Conservation (phyloP, 495 filamentous ascomycete species). For the Jackrogersella minutella region DNA sequence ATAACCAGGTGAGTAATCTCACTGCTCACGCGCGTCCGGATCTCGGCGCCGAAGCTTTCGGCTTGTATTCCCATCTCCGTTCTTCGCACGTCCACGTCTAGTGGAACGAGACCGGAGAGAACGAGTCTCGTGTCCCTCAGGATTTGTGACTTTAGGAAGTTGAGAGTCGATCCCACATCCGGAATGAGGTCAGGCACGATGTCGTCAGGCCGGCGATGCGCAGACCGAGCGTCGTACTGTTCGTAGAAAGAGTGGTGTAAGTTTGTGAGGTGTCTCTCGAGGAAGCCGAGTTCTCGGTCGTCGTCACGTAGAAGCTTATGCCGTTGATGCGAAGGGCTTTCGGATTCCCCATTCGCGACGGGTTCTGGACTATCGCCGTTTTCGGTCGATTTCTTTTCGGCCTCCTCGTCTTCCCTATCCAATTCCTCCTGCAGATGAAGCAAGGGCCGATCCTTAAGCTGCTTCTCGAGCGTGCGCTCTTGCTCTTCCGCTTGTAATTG, state of each 20-base stretch:
- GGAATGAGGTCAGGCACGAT: slow-evolving; percentile 69
- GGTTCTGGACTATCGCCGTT: slow-evolving; percentile 46
- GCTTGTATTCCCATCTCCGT: slow-evolving; percentile 87
- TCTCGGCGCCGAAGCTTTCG: slow-evolving; percentile 79
- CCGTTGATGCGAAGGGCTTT: slow-evolving; percentile 54
- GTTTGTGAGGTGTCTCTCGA: slow-evolving; percentile 74
- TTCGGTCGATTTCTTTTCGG: slow-evolving; percentile 59
- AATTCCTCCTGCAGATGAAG: slow-evolving; percentile 87
- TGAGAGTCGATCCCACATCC: slow-evolving; percentile 84
- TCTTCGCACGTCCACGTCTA: slow-evolving; percentile 73
- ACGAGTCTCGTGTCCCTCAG: slow-evolving; percentile 76
- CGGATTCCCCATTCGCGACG: slow-evolving; percentile 37
- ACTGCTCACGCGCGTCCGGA: slow-evolving; percentile 61
- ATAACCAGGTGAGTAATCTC: slow-evolving; percentile 64
- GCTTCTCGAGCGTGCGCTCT: slow-evolving; percentile 82
- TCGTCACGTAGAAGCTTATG: slow-evolving; percentile 88
- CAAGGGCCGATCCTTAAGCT: slow-evolving; percentile 86
- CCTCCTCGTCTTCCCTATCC: slow-evolving; percentile 79
- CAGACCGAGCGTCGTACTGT: slow-evolving; percentile 68
- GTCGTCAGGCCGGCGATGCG: slow-evolving; percentile 33
- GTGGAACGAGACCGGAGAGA: slow-evolving; percentile 87
- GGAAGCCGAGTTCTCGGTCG: slow-evolving; percentile 77
- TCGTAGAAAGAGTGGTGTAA: slow-evolving; percentile 85
- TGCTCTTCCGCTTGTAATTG: slow-evolving; percentile 82
- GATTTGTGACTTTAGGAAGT: slow-evolving; percentile 74